Base-by-base conservation (phyloP, 805 yeast genomes). In the Jamesozyma piceae region DNA sequence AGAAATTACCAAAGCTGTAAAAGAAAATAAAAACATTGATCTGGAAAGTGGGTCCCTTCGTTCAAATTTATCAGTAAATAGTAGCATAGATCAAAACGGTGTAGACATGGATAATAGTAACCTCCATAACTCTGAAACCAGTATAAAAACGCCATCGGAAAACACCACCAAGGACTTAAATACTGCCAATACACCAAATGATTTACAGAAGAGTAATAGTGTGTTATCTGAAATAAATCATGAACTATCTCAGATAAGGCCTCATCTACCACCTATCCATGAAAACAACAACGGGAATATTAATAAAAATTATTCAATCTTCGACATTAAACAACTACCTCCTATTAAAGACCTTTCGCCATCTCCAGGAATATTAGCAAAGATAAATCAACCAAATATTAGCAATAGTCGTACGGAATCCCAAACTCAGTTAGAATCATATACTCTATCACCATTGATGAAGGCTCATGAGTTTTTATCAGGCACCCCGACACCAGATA, bases 1-100 rank as follows among this genome's bases (percentile, higher is more conserved):
- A 5, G 68, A 66, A 21, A 74, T 83, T 36, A 71, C 71, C 52
- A 62, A 63, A 43, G 86, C 82, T 40, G 82, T 82, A 18, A 78
- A 79, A 38, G 69, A 69, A 20, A 66, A 75, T 9, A 68, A 72
- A 46, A 63, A 62, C 36, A 59, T 66, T 1, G 49, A 60, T n/a
- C 49, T 65, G 3, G 49, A 37, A 22, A 41, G 20, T n/a, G 32
- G 34, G 4, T 28, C 32, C 3, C 11, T 37, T 5, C 22, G 28
- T 26, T 27, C 33, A 15, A 37, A 37, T 24, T 14, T 37, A 4
- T 37, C 39, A 15, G 11, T 35, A 5, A 24, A 4, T 24, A 24
- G 24, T 6, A 33, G 14, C 13, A 19, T 11, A 19, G 17, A 14
- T 24, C 5, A 29, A 6, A 29, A 29, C 17, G 5, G 5, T 6